phyloP scores from a whole-genome alignment of 495 filamentous ascomycete species.

The Podospora comata region DNA sequence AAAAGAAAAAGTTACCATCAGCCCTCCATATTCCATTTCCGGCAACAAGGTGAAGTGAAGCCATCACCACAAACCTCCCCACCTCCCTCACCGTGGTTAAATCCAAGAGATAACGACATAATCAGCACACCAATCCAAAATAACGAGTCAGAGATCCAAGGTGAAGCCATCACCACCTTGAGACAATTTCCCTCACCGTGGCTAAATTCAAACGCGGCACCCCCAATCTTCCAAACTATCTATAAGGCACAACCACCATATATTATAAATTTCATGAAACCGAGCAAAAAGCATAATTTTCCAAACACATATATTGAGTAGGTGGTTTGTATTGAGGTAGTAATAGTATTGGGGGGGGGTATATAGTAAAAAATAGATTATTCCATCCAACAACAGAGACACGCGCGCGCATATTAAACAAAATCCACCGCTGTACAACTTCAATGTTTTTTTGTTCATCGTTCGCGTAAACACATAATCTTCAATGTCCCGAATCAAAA shows the following conservation, averaged over 20 bases:
- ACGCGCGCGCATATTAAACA: slow-evolving; percentile 9
- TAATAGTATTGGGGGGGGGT: not conserved
- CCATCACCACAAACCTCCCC: not conserved
- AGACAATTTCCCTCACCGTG: not conserved
- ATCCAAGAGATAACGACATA: not conserved
- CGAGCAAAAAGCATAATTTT: not conserved
- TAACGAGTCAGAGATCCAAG: not conserved
- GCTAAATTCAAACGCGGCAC: not conserved
- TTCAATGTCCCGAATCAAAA: slow-evolving; percentile 4
- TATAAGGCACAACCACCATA: not conserved
- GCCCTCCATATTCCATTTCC: not conserved
- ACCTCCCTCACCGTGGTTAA: not conserved
- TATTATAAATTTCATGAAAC: not conserved
- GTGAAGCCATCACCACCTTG: not conserved
- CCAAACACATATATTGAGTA: not conserved
- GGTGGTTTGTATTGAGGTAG: slow-evolving; percentile 1
- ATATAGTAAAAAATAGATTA: slow-evolving; percentile 14
- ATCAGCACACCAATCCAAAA: not conserved
- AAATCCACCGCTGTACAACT: slow-evolving; percentile 8
- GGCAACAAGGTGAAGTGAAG: slow-evolving; percentile 7
- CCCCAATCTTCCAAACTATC: not conserved
- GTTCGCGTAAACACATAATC: not conserved
- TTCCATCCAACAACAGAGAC: not conserved
- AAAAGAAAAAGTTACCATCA: not conserved
- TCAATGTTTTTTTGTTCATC: not conserved